Evolutionary conservation across 2,329 filamentous ascomycete genomes (phyloP).

Genomic region (Gaeumannomyces tritici): DNA sequence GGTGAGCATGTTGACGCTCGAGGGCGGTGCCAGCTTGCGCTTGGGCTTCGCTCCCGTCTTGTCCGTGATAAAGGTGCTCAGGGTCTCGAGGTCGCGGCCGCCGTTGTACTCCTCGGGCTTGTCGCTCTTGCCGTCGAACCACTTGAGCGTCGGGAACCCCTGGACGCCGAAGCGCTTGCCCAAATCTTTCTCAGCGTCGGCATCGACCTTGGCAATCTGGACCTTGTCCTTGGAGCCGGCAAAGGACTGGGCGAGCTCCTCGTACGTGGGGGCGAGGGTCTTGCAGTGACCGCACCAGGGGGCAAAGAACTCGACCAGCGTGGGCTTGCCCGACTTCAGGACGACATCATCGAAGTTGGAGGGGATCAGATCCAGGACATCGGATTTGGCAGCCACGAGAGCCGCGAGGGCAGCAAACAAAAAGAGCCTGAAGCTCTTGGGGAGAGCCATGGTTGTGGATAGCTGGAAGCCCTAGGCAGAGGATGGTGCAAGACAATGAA

Average conservation of each 20-base stretch:
- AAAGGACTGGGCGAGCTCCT: slow-evolving; percentile 73
- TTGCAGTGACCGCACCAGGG: slow-evolving; percentile 99
- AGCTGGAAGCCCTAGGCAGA: background rate
- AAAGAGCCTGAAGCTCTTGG: slow-evolving; percentile 41
- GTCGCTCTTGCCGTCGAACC: slow-evolving; percentile 90
- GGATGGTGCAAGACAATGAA: background rate
- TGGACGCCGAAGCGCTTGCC: slow-evolving; percentile 82
- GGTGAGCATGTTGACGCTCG: slow-evolving; percentile 68
- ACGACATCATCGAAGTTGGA: slow-evolving; percentile 88
- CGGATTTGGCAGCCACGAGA: slow-evolving; percentile 57
- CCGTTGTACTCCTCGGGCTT: slow-evolving; percentile 77
- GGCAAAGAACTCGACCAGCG: slow-evolving; percentile 95
- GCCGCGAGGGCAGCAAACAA: slow-evolving; percentile 45
- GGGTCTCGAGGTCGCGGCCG: slow-evolving; percentile 77
- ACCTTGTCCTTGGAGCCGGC: slow-evolving; percentile 63
- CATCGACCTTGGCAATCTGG: slow-evolving; percentile 91
- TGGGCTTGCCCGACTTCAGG: slow-evolving; percentile 85
- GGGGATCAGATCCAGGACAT: slow-evolving; percentile 82
- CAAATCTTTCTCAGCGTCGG: slow-evolving; percentile 75
- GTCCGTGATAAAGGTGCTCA: slow-evolving; percentile 70
- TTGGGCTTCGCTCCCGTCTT: slow-evolving; percentile 80
- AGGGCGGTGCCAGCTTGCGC: slow-evolving; percentile 64
- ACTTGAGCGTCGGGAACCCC: slow-evolving; percentile 96
- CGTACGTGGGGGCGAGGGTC: slow-evolving; percentile 87
- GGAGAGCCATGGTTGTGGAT: slow-evolving; percentile 36